These are phyloP conservation scores for Trichosporon sp. DNA, from an alignment of 1,284 basidiomycete species.

Conservation along the genomic window DNA sequence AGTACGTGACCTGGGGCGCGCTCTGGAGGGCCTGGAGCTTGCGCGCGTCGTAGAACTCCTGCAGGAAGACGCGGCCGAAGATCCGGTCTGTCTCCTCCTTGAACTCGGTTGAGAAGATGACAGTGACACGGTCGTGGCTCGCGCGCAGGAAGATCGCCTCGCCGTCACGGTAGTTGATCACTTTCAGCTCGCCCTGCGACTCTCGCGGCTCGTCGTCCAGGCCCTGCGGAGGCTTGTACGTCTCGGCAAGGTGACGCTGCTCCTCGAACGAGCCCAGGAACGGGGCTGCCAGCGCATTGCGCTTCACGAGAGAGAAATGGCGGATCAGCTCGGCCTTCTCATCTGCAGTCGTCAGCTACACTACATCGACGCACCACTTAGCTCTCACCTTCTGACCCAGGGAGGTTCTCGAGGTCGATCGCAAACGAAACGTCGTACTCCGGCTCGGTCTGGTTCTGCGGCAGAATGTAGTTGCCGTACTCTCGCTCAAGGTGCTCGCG, in stretches of 20 bases:
- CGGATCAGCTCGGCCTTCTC: slow-evolving; percentile 71
- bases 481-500: slow-evolving; percentile 72
- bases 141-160: slow-evolving; percentile 97
- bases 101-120: slow-evolving; percentile 96
- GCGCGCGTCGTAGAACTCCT: slow-evolving; percentile 99
- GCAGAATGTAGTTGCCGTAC: slow-evolving; percentile 63
- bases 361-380: background rate
- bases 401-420: slow-evolving; percentile 81
- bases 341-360: slow-evolving; percentile 52
- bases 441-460: slow-evolving; percentile 55
- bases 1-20: slow-evolving; percentile 97
- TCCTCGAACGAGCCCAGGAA: slow-evolving; percentile 84
- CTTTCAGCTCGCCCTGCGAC: slow-evolving; percentile 73
- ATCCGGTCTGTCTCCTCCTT: slow-evolving; percentile 96
- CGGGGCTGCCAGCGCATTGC: slow-evolving; percentile 89
- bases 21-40: slow-evolving; percentile 89
- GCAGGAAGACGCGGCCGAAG: slow-evolving; percentile 94
- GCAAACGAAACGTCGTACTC: slow-evolving; percentile 85
- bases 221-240: slow-evolving; percentile 41
- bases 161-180: slow-evolving; percentile 89
- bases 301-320: slow-evolving; percentile 80
- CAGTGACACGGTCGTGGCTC: slow-evolving; percentile 88
- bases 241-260: slow-evolving; percentile 77
- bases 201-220: slow-evolving; percentile 45
- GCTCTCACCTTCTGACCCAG: slow-evolving; percentile 67